These are phyloP conservation scores for Asclepias syriaca DNA, from an alignment of 257 asterid genomes.

Conservation along the genomic window DNA sequence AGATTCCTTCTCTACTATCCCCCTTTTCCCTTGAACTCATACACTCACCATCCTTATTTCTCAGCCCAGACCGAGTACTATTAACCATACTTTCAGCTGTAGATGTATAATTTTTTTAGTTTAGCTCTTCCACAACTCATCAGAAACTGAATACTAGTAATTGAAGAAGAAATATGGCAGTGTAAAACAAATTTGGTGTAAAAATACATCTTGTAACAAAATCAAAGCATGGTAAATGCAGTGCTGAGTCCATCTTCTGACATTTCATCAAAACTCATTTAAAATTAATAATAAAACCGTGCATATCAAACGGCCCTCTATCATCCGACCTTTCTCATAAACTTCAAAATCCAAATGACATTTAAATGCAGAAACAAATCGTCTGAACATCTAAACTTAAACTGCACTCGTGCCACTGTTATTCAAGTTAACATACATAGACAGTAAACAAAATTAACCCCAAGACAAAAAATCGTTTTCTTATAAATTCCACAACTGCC, in stretches of 20 bases:
- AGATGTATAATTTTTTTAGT: not conserved
- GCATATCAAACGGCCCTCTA: too few relatives aligned
- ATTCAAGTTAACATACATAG: not conserved
- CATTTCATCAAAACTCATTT: not conserved
- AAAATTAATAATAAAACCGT: not conserved
- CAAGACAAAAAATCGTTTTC: not conserved
- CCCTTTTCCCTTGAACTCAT: constrained; percentile 25
- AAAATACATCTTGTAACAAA: not conserved
- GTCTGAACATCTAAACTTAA: not conserved
- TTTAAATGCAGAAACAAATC: not conserved
- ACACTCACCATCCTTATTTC: constrained; percentile 26
- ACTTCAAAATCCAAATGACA: not conserved
- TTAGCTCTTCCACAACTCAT: not conserved
- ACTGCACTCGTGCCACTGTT: not conserved
- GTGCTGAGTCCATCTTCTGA: not conserved
- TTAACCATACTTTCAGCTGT: constrained; percentile 10
- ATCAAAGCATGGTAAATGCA: not conserved
- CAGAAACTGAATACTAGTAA: not conserved
- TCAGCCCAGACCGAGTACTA: constrained; percentile 9
- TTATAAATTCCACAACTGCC: not conserved
- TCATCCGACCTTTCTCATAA: not conserved
- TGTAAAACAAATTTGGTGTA: not conserved
- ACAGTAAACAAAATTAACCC: not conserved
- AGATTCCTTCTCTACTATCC: constrained; percentile 25
- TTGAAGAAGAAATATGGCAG: not conserved